Conservation (phyloP, 495 filamentous ascomycete genomes). For the Neurospora hispaniola region DNA sequence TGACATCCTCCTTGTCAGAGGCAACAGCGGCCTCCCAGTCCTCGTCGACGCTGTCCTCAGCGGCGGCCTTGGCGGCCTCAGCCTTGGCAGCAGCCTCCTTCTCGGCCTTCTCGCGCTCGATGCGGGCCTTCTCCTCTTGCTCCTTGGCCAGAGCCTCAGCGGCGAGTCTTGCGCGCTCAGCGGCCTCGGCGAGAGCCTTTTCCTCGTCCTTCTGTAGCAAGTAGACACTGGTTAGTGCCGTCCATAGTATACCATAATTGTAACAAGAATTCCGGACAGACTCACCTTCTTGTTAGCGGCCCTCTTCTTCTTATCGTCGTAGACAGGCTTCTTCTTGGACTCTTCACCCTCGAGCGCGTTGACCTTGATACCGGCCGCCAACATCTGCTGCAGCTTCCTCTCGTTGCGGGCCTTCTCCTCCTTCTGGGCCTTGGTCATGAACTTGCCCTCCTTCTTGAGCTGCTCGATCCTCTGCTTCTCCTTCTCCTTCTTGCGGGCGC, state of each 20-base stretch:
- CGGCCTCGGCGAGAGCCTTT: conserved; percentile 60
- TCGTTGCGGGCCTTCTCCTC: conserved; percentile 77
- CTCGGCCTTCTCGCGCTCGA: conserved; percentile 40
- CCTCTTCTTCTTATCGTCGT: conserved; percentile 64
- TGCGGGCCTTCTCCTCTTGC: conserved; percentile 40
- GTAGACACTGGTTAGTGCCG: not conserved
- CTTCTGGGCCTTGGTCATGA: conserved; percentile 85
- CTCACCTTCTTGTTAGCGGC: conserved; percentile 56
- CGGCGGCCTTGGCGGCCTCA: conserved; percentile 39
- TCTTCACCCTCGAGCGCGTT: conserved; percentile 52
- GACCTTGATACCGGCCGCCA: conserved; percentile 75
- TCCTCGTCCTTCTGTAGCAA: conserved; percentile 50
- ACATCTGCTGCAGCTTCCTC: conserved; percentile 86
- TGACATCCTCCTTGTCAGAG: conserved; percentile 60
- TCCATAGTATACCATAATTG: too few relatives aligned
- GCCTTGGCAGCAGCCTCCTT: conserved; percentile 48
- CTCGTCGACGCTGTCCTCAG: conserved; percentile 53
- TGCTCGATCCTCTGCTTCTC: conserved; percentile 95
- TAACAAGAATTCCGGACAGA: not conserved
- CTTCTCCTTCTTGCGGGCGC: conserved; percentile 79
- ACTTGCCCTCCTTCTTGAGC: conserved; percentile 89
- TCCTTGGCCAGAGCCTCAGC: conserved; percentile 56
- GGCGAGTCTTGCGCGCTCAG: conserved; percentile 51
- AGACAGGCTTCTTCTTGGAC: conserved; percentile 60
- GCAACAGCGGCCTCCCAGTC: conserved; percentile 87